Conservation (phyloP, 305 asterid species). For the Striga hermonthica region DNA sequence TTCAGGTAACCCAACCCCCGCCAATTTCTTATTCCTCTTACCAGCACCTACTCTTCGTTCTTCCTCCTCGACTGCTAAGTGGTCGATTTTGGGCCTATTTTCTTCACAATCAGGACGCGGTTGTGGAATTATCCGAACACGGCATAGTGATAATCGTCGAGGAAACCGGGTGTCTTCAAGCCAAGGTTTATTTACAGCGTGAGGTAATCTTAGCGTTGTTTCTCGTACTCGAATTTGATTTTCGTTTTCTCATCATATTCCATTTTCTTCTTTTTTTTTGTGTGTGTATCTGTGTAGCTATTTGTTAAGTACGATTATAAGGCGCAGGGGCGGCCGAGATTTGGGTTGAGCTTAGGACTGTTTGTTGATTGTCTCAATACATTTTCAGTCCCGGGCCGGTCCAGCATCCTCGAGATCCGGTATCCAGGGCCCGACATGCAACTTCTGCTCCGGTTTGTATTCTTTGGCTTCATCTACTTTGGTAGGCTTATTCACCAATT, state of each 20-base stretch:
- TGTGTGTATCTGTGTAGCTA: constrained; percentile 38
- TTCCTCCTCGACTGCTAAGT: background rate
- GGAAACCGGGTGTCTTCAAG: constrained; percentile 91
- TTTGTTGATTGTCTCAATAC: constrained; percentile 79
- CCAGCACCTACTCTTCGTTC: background rate
- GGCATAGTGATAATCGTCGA: constrained; percentile 89
- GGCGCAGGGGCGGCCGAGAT: constrained; percentile 86
- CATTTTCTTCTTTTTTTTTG: constrained; percentile 3
- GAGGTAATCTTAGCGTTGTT: constrained; percentile 49
- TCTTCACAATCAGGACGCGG: constrained; percentile 60
- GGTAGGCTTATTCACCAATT: constrained; percentile 5
- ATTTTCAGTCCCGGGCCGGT: constrained; percentile 74
- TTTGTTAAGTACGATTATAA: constrained; percentile 67
- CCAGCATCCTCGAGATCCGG: constrained; percentile 62
- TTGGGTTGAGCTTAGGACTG: constrained; percentile 86
- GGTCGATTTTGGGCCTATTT: background rate
- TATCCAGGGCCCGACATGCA: constrained; percentile 98
- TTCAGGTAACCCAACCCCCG: constrained; percentile 47
- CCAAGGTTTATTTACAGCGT: constrained; percentile 81
- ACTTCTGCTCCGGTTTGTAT: constrained; percentile 66
- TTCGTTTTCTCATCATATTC: background rate
- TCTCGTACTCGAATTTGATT: background rate
- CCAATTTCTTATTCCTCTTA: background rate
- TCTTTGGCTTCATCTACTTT: background rate
- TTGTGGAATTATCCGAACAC: constrained; percentile 79